A percentile compares a stretch with the other conserved stretches of the same genome.
Conservation (phyloP, 2,329 filamentous ascomycete genomes). For the Fonsecaea monophora region DNA sequence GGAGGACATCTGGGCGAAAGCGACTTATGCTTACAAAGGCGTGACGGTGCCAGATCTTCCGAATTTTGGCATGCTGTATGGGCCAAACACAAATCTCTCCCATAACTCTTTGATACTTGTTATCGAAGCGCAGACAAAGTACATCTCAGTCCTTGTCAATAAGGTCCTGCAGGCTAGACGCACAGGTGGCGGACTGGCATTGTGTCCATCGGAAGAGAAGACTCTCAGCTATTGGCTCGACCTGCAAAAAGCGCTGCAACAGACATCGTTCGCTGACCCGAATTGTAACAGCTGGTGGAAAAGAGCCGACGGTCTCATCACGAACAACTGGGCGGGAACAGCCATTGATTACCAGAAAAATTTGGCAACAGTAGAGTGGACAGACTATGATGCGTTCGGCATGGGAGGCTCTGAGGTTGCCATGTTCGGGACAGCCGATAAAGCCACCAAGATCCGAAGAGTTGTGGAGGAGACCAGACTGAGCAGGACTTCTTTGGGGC, state of each 20-base stretch:
- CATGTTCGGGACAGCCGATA: constrained; percentile 35
- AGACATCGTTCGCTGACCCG: constrained; percentile 60
- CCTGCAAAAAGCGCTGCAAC: constrained; percentile 44
- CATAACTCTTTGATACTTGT: constrained; percentile 66
- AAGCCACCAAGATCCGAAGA: constrained; percentile 31
- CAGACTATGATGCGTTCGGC: constrained; percentile 43
- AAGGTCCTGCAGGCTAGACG: constrained; percentile 56
- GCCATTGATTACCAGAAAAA: constrained; percentile 62
- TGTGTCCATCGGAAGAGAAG: constrained; percentile 52
- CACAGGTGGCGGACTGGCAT: constrained; percentile 48
- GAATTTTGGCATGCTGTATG: constrained; percentile 65
- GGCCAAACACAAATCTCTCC: constrained; percentile 63
- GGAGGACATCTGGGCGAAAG: constrained; percentile 59
- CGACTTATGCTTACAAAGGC: constrained; percentile 59
- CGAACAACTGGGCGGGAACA: constrained; percentile 63
- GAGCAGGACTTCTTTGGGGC: constrained; percentile 22
- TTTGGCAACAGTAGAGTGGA: constrained; percentile 44
- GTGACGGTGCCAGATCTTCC: constrained; percentile 58
- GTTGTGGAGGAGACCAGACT: constrained; percentile 26
- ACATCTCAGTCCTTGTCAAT: constrained; percentile 59
- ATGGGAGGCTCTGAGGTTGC: constrained; percentile 39
- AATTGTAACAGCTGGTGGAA: constrained; percentile 65
- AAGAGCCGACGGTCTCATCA: constrained; percentile 60
- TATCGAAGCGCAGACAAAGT: constrained; percentile 64
- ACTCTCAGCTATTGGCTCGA: constrained; percentile 27